phyloP scores from a whole-genome alignment of 805 yeast species.

The Spathaspora hagerdaliae region DNA sequence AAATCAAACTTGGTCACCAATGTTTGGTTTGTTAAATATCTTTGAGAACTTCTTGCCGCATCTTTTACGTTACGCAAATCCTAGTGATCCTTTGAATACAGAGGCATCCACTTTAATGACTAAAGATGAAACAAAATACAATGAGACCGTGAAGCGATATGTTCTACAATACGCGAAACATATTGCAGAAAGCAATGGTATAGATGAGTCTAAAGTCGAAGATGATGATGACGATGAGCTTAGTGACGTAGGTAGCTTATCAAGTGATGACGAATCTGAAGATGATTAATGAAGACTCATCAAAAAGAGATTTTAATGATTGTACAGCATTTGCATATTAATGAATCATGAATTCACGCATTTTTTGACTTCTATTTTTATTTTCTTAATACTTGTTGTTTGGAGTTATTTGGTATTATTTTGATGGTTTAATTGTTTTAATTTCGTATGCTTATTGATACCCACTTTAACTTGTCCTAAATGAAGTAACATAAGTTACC shows the following conservation, averaged over 20 bases:
- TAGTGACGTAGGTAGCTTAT: constrained; percentile 48
- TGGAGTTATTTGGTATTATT: too few species aligned
- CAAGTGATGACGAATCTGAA: constrained; percentile 44
- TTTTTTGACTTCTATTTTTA: not conserved
- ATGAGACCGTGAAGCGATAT: constrained; percentile 65
- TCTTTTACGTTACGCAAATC: constrained; percentile 84
- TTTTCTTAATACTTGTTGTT: not conserved
- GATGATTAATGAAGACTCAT: constrained; percentile 14
- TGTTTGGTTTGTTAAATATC: constrained; percentile 87
- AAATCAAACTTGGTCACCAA: constrained; percentile 97
- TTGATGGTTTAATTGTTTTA: too few species aligned
- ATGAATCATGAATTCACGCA: not conserved
- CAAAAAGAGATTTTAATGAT: too few species aligned
- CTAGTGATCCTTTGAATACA: constrained; percentile 88
- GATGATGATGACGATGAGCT: constrained; percentile 36
- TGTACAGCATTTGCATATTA: too few species aligned
- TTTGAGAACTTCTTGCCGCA: constrained; percentile 94
- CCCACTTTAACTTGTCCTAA: too few species aligned
- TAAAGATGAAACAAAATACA: constrained; percentile 63
- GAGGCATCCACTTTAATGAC: constrained; percentile 81
- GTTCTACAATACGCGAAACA: constrained; percentile 60
- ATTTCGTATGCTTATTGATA: too few species aligned
- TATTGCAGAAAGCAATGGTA: constrained; percentile 39
- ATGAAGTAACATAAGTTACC: too few species aligned
- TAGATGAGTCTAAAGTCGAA: constrained; percentile 28